Evolutionary conservation across 2,329 filamentous ascomycete genomes (phyloP).

Genomic region (Pestalotiopsis sp.): DNA sequence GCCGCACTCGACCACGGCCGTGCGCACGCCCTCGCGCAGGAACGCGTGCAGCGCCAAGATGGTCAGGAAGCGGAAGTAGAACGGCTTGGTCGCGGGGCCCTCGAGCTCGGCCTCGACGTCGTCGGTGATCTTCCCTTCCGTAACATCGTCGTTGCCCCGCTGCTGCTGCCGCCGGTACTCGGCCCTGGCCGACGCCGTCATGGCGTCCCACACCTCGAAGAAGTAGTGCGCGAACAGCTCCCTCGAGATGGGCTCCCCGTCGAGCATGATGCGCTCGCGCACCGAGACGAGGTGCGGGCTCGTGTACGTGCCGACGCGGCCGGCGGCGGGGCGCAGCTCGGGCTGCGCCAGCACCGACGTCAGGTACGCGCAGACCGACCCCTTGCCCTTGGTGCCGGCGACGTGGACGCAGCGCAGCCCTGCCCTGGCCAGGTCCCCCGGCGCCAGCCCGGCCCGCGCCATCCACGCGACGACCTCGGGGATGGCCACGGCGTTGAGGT

Average conservation of each 20-base stretch:
- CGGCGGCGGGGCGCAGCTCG: slow-evolving; percentile 29
- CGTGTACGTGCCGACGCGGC: slow-evolving; percentile 74
- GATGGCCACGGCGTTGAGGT: slow-evolving; percentile 73
- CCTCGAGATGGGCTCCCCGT: slow-evolving; percentile 71
- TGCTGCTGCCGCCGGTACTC: slow-evolving; percentile 16
- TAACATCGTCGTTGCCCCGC: background rate
- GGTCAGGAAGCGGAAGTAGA: slow-evolving; percentile 91
- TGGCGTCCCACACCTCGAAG: slow-evolving; percentile 78
- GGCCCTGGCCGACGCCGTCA: slow-evolving; percentile 41
- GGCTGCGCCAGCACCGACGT: slow-evolving; percentile 71
- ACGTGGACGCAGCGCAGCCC: slow-evolving; percentile 70
- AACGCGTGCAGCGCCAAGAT: slow-evolving; percentile 88
- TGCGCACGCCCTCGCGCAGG: slow-evolving; percentile 71
- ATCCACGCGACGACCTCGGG: slow-evolving; percentile 84
- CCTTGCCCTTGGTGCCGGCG: slow-evolving; percentile 93
- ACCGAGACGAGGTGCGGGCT: slow-evolving; percentile 85
- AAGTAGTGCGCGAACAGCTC: slow-evolving; percentile 75
- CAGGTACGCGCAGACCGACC: slow-evolving; percentile 82
- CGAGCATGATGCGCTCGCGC: slow-evolving; percentile 81
- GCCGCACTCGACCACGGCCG: slow-evolving; percentile 87
- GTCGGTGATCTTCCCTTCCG: slow-evolving; percentile 17
- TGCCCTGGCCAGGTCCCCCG: slow-evolving; percentile 35
- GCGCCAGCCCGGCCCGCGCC: slow-evolving; percentile 71
- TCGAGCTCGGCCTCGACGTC: slow-evolving; percentile 54
- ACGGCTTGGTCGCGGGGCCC: slow-evolving; percentile 71